Evolutionary conservation across 345 rosid genomes (phyloP).

Genomic region (Geranium rotundifolium): DNA sequence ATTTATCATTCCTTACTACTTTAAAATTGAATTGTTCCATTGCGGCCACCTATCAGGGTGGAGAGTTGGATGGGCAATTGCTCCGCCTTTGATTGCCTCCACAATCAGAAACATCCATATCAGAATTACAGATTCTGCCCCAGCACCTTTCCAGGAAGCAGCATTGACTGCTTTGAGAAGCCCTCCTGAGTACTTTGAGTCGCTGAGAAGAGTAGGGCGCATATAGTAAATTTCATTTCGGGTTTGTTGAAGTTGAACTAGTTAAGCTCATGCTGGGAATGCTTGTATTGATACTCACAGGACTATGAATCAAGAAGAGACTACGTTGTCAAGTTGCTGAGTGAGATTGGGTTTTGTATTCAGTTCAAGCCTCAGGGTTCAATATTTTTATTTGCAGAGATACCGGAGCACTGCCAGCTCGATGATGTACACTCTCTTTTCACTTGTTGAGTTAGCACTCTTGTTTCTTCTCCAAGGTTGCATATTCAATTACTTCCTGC

Average conservation of each 20-base stretch:
- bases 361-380: slow-evolving; percentile 44
- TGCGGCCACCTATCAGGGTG: slow-evolving; percentile 25
- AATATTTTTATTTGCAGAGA: slow-evolving; percentile 40
- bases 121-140: slow-evolving; percentile 45
- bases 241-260: not conserved
- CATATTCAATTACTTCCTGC: not conserved
- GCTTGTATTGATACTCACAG: slow-evolving; percentile 17
- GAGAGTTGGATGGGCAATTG: slow-evolving; percentile 64
- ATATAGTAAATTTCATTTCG: not conserved
- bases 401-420: slow-evolving; percentile 34
- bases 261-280: not conserved
- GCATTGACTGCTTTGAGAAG: slow-evolving; percentile 39
- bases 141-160: slow-evolving; percentile 62
- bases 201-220: slow-evolving; percentile 28
- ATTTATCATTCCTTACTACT: no score
- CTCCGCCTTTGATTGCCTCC: slow-evolving; percentile 33
- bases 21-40: no score
- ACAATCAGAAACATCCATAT: slow-evolving; percentile 44
- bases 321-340: slow-evolving; percentile 23
- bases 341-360: slow-evolving; percentile 32
- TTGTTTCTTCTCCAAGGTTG: no score
- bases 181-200: slow-evolving; percentile 27
- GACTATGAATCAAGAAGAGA: slow-evolving; percentile 42
- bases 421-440: no score
- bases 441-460: no score